Percentiles rank a stretch among this genome's conserved stretches.
These are phyloP conservation scores for Globisporangium uncinulatum DNA, from an alignment of 352 stramenopile genomes.

Conservation along the genomic window DNA sequence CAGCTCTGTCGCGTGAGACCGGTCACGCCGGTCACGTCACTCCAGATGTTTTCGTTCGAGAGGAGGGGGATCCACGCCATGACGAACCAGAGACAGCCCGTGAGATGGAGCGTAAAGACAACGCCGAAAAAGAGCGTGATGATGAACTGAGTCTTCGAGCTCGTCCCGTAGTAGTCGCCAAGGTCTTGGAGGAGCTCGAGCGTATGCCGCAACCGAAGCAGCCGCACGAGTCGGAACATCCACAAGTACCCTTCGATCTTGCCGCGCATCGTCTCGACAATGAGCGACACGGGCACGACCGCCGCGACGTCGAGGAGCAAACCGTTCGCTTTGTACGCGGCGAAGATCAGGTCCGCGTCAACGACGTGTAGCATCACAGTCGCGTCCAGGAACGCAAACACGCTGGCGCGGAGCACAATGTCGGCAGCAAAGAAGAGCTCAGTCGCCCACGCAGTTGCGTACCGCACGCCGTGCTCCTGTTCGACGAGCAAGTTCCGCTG, in stretches of 20 bases:
- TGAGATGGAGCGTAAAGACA: slow-evolving; percentile 49
- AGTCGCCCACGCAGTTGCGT: slow-evolving; percentile 24
- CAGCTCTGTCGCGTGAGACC: slow-evolving; percentile 28
- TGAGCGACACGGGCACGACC: slow-evolving; percentile 35
- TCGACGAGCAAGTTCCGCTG: slow-evolving; percentile 37
- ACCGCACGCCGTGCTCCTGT: slow-evolving; percentile 25
- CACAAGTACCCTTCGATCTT: slow-evolving; percentile 25
- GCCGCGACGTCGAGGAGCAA: slow-evolving; percentile 54
- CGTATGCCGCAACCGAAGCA: slow-evolving; percentile 43
- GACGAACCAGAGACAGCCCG: slow-evolving; percentile 66
- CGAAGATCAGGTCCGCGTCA: slow-evolving; percentile 52
- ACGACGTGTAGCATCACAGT: slow-evolving; percentile 51
- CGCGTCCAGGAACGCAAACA: slow-evolving; percentile 53
- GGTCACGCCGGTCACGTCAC: neutral
- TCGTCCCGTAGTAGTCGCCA: slow-evolving; percentile 52
- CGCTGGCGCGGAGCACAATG: slow-evolving; percentile 39
- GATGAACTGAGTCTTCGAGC: slow-evolving; percentile 52
- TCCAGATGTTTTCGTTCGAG: neutral
- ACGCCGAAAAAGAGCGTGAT: slow-evolving; percentile 43
- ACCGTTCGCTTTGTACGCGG: slow-evolving; percentile 43
- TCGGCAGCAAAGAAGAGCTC: slow-evolving; percentile 54
- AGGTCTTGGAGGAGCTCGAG: slow-evolving; percentile 38
- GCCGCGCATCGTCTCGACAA: slow-evolving; percentile 35
- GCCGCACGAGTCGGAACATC: slow-evolving; percentile 36
- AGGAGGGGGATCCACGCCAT: slow-evolving; percentile 43